Evolutionary conservation across 2,329 filamentous ascomycete genomes (phyloP).

Genomic region (Hypoxylon sp.): DNA sequence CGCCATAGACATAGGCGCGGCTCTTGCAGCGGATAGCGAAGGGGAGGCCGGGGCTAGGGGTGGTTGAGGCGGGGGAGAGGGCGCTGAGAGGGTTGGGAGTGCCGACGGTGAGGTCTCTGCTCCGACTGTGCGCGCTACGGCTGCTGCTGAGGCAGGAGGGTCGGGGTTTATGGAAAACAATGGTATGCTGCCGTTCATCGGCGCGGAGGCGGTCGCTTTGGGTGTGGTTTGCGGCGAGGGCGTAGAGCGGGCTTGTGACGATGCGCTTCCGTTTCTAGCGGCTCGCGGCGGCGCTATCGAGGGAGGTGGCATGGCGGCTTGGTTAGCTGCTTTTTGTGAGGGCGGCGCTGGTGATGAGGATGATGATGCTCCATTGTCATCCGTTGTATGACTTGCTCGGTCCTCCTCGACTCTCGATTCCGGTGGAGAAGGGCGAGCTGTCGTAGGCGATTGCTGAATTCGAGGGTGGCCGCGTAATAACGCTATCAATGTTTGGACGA

Average conservation of each 20-base stretch:
- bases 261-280: constrained; percentile 21
- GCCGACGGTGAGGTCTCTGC: constrained; percentile 21
- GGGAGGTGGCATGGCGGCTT: constrained; percentile 55
- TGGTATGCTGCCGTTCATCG: constrained; percentile 53
- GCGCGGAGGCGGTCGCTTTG: constrained; percentile 56
- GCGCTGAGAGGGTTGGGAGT: constrained; percentile 34
- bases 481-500: constrained; percentile 58
- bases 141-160: constrained; percentile 46
- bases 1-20: constrained; percentile 29
- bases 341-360: constrained; percentile 33
- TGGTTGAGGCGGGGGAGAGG: constrained; percentile 23
- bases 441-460: constrained; percentile 46
- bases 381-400: constrained; percentile 7
- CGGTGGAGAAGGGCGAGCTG: constrained; percentile 28
- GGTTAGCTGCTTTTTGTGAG: constrained; percentile 43
- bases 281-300: constrained; percentile 32
- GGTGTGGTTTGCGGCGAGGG: constrained; percentile 61
- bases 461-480: constrained; percentile 48
- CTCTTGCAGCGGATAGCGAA: not conserved
- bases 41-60: constrained; percentile 11
- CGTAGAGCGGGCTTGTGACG: constrained; percentile 17
- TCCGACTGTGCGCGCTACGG: constrained; percentile 39
- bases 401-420: constrained; percentile 10
- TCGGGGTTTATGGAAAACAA: constrained; percentile 59
- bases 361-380: constrained; percentile 17